phyloP scores from a whole-genome alignment of 306 rosid species.

The Dryas octopetala region DNA sequence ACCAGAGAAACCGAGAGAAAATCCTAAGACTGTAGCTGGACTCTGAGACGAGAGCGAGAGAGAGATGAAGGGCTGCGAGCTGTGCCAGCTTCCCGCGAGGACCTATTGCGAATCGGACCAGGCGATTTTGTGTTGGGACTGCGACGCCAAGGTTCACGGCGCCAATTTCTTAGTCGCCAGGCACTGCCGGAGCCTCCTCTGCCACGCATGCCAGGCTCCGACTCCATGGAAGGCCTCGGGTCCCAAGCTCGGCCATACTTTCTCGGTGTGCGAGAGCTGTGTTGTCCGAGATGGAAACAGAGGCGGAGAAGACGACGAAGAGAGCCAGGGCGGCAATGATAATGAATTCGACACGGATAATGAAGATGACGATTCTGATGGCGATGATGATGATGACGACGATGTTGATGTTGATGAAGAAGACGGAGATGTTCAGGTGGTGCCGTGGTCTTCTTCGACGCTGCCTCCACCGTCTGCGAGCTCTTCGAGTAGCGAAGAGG shows the following conservation, averaged over 20 bases:
- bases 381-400: conserved; percentile 1
- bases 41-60: conserved; percentile 12
- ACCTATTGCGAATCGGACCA: conserved; percentile 73
- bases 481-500: conserved; percentile 58
- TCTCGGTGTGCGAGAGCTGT: conserved; percentile 57
- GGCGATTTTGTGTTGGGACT: conserved; percentile 76
- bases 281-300: conserved; percentile 27
- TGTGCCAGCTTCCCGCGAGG: conserved; percentile 60
- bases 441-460: conserved; percentile 48
- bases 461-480: conserved; percentile 54
- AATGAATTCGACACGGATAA: conserved; percentile 31
- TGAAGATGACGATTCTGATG: conserved; percentile 14
- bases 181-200: conserved; percentile 68
- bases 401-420: conserved; percentile 21
- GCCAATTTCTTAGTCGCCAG: conserved; percentile 78
- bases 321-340: conserved; percentile 52
- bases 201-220: conserved; percentile 62
- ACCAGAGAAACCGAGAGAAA: conserved; percentile 24
- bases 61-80: conserved; percentile 67
- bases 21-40: not conserved
- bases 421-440: conserved; percentile 56
- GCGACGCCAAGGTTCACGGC: conserved; percentile 74
- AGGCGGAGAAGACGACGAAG: conserved; percentile 24
- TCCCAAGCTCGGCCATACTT: conserved; percentile 54
- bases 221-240: conserved; percentile 86